phyloP scores from a whole-genome alignment of 1,284 basidiomycete genomes.

The Heterobasidion irregulare region DNA sequence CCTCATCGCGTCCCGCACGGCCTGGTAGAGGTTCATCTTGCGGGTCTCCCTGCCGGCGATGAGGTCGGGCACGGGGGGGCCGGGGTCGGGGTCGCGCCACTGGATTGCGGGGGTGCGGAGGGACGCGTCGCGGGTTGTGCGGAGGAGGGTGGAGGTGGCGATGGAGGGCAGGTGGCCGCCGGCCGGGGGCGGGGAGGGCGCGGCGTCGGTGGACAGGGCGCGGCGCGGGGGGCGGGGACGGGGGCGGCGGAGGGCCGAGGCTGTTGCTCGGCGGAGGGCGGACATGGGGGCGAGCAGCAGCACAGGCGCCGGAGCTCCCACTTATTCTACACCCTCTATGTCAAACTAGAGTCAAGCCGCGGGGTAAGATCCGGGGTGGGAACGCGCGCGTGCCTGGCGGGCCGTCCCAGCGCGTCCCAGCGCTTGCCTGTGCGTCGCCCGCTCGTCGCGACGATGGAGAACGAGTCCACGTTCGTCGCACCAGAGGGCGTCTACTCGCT shows the following conservation, averaged over 20 bases:
- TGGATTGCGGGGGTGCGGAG: constrained; percentile 63
- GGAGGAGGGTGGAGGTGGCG: constrained; percentile 55
- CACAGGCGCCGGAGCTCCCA: too few species aligned
- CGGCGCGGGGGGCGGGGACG: neutral
- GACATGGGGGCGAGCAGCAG: neutral
- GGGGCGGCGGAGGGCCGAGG: neutral
- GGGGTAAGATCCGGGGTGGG: constrained; percentile 1
- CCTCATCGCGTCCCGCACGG: constrained; percentile 85
- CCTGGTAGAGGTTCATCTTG: constrained; percentile 89
- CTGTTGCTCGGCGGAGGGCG: neutral
- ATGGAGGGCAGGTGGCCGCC: constrained; percentile 66
- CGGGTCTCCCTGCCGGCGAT: constrained; percentile 77
- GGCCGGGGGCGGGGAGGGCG: constrained; percentile 55
- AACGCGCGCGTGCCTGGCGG: neutral
- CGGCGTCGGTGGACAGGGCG: neutral
- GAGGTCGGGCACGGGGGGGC: constrained; percentile 31
- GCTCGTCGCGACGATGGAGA: constrained; percentile 56
- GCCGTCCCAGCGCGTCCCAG: neutral
- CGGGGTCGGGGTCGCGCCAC: constrained; percentile 58
- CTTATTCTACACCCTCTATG: too few species aligned
- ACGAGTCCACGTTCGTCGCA: constrained; percentile 73
- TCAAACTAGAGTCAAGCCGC: too few species aligned
- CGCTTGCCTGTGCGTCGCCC: too few species aligned
- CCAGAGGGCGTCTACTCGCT: constrained; percentile 83
- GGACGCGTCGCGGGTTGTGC: constrained; percentile 55